These are phyloP conservation scores for Pseudogymnoascus sp. DNA, from an alignment of 2,329 filamentous ascomycete genomes.

Conservation along the genomic window DNA sequence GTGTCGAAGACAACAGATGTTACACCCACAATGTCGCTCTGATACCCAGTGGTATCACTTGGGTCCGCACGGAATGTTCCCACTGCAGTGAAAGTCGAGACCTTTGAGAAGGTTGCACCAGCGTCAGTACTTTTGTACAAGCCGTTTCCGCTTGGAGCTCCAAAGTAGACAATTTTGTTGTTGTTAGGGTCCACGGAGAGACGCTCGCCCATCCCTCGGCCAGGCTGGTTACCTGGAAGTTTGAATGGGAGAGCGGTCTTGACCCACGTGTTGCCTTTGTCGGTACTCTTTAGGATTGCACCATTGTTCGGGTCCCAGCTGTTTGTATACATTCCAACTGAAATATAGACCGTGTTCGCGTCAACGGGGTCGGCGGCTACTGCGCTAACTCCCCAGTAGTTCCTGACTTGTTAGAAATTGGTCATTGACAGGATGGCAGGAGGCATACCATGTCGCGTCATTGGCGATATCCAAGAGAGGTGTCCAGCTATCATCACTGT, in stretches of 20 bases:
- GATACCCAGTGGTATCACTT: constrained; percentile 37
- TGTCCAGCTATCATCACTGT: constrained; percentile 47
- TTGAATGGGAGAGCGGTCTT: constrained; percentile 47
- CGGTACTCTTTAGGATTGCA: constrained; percentile 45
- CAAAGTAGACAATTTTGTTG: constrained; percentile 49
- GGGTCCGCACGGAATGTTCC: constrained; percentile 42
- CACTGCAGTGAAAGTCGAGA: constrained; percentile 42
- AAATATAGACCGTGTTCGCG: constrained; percentile 43
- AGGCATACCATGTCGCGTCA: constrained; percentile 36
- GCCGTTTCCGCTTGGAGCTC: constrained; percentile 49
- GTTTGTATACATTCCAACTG: constrained; percentile 52
- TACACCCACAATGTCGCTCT: constrained; percentile 40
- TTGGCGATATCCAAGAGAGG: constrained; percentile 42
- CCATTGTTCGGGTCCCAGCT: constrained; percentile 50
- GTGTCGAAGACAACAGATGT: constrained; percentile 48
- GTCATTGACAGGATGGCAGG: constrained; percentile 2
- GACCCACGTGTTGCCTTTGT: constrained; percentile 45
- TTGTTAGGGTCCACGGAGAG: constrained; percentile 51
- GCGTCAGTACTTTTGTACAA: constrained; percentile 50
- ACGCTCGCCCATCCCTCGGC: constrained; percentile 50
- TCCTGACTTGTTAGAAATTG: constrained; percentile 28
- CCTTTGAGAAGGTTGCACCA: constrained; percentile 45
- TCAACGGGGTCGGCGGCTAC: constrained; percentile 48
- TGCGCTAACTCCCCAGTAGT: constrained; percentile 49
- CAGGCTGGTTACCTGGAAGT: constrained; percentile 54